A percentile compares a stretch with the other conserved stretches of the same genome.
phyloP scores from a whole-genome alignment of 108 stramenopile genomes.

The Epithemia pelagica region DNA sequence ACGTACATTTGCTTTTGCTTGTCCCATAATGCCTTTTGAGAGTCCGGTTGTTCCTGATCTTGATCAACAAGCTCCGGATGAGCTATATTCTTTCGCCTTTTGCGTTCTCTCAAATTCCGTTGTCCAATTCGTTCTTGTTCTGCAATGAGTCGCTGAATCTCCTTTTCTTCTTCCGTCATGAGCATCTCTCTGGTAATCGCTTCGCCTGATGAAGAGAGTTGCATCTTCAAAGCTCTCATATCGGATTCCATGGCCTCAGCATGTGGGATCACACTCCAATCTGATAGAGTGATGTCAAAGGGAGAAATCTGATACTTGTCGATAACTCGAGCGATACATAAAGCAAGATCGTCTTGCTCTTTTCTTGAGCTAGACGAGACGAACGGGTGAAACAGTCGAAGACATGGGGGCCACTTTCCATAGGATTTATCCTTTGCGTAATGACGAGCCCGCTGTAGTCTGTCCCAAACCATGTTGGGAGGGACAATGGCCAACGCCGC shows the following conservation, averaged over 20 bases:
- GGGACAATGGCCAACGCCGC: conserved; percentile 68
- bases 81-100: too few species aligned
- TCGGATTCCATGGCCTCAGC: conserved; percentile 34
- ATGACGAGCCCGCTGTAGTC: conserved; percentile 68
- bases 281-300: conserved; percentile 66
- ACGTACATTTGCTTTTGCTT: not conserved
- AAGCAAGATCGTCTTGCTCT: conserved; percentile 32
- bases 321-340: conserved; percentile 56
- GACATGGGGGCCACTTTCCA: conserved; percentile 70
- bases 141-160: conserved; percentile 39
- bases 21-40: not conserved
- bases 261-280: conserved; percentile 58
- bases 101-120: conserved; percentile 24
- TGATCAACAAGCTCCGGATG: not conserved
- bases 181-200: not conserved
- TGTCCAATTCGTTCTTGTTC: conserved; percentile 41
- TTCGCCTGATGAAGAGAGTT: too few species aligned
- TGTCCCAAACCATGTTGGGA: conserved; percentile 62
- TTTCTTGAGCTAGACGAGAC: conserved; percentile 9
- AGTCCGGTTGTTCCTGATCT: conserved; percentile 3
- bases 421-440: conserved; percentile 57
- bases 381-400: conserved; percentile 79
- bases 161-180: conserved; percentile 20
- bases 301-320: conserved; percentile 43
- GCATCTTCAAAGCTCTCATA: conserved; percentile 12